A percentile compares a stretch with the other conserved stretches of the same genome.
phyloP scores from a whole-genome alignment of 371 early-diverging fungal genomes.

The Mortierella sp. region DNA sequence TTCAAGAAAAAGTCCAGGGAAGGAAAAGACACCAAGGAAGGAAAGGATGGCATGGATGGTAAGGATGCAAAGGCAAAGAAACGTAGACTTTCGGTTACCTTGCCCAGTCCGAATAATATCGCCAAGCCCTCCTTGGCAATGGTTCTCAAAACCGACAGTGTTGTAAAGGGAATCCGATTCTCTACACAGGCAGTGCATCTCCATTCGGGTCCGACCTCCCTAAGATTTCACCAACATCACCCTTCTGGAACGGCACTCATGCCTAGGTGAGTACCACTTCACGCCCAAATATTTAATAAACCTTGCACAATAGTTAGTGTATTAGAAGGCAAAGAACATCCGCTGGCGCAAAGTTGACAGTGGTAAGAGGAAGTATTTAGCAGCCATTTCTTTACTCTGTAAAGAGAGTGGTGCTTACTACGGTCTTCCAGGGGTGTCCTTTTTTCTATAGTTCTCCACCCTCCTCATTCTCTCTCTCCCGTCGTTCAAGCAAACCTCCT shows the following conservation, averaged over 20 bases:
- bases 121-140: constrained; percentile 17
- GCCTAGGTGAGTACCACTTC: neutral
- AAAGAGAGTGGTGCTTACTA: too few relatives aligned
- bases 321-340: neutral
- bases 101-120: neutral
- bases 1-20: constrained; percentile 44
- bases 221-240: constrained; percentile 44
- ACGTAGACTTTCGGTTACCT: constrained; percentile 18
- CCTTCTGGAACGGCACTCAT: constrained; percentile 39
- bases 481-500: too few relatives aligned
- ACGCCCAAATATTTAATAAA: neutral
- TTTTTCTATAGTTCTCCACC: too few relatives aligned
- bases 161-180: neutral
- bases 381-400: too few relatives aligned
- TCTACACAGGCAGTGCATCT: neutral
- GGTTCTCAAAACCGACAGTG: constrained; percentile 3
- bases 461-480: too few relatives aligned
- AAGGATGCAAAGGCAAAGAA: constrained; percentile 14
- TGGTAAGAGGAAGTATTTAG: too few relatives aligned
- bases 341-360: neutral
- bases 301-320: neutral
- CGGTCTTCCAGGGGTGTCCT: too few relatives aligned
- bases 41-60: neutral
- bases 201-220: constrained; percentile 35
- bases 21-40: constrained; percentile 4